Evolutionary conservation across 2,329 filamentous ascomycete genomes (phyloP), one percentile per base, ranked within the genome.

Genomic region (Colletotrichum theobromicola): DNA sequence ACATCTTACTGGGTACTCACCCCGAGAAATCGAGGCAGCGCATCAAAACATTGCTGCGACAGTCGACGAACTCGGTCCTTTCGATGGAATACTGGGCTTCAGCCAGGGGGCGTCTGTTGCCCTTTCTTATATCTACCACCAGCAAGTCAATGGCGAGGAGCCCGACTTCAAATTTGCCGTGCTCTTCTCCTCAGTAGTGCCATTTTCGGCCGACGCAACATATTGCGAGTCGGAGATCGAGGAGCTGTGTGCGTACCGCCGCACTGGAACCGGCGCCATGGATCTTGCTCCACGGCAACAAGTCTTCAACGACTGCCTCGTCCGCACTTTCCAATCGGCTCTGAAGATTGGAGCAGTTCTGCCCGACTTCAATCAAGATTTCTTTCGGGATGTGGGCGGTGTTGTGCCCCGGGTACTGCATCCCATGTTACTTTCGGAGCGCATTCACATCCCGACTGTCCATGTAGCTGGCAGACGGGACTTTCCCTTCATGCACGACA

Each of bases 1-100:
- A 15, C 65, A 72, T 5, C 32, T 58, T 7, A 64, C 46, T 10
- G 70, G 70, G 5, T 72, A 72, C 42, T 63, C 70, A 3, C 65
- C 70, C 5, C 7, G 28, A 7, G 70, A 72, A 13, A 72, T 72
- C 8, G 24, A 55, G 5, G 34, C 46, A 2, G 70, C 70, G 6
- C 70, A 72, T 53, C 42, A 72, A 5, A 24, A 72, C 5, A 57
- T 69, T 15, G 70, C 70, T 3, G 12, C 70, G 7, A 69, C 65
- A 2, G 63, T 78, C 15, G 65, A 55, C 16, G 69, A 72, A 18
- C 57, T 77, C 18, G 78, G 77, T 5, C 78, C 78, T 1, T 78
- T 79, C n/a, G 78, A 79, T 46, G 77, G 70, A 21, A 65, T 76
- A 21, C 7, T 79, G 9, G 77, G 77, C n/a, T 79, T 79, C 60